Conservation (phyloP, 257 asterid species). For the Salvia hispanica region DNA sequence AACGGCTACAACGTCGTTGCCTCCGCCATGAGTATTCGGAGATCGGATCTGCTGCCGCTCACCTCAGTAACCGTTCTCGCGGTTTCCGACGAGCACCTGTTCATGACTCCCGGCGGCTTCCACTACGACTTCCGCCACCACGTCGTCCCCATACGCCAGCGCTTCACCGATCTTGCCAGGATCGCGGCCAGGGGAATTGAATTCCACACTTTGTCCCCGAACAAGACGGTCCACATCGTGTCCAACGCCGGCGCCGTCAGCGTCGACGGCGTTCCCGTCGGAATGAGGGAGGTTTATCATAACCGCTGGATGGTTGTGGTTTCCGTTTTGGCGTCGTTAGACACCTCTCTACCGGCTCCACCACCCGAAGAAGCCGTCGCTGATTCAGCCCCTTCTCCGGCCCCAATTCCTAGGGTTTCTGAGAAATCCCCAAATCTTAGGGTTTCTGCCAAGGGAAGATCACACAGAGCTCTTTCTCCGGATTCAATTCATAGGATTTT, state of each 20-base stretch:
- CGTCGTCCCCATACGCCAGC: slow-evolving; percentile 55
- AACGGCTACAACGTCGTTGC: slow-evolving; percentile 63
- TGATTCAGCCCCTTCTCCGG: slow-evolving; percentile 26
- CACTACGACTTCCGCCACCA: slow-evolving; percentile 62
- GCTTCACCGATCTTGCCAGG: slow-evolving; percentile 34
- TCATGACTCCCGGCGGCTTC: slow-evolving; percentile 51
- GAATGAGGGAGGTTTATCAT: slow-evolving; percentile 55
- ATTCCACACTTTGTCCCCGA: slow-evolving; percentile 53
- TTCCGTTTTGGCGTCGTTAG: slow-evolving; percentile 49
- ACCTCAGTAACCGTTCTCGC: slow-evolving; percentile 58
- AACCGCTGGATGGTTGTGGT: slow-evolving; percentile 68
- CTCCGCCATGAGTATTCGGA: slow-evolving; percentile 47
- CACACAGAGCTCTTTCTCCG: slow-evolving; percentile 20
- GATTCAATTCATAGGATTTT: slow-evolving; percentile 5
- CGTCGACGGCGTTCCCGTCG: slow-evolving; percentile 51
- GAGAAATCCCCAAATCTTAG: background rate
- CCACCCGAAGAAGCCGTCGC: background rate
- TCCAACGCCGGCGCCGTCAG: slow-evolving; percentile 41
- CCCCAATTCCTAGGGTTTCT: slow-evolving; percentile 4
- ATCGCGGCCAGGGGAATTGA: slow-evolving; percentile 27
- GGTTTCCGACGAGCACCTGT: slow-evolving; percentile 57
- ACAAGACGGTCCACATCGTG: slow-evolving; percentile 40
- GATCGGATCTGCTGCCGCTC: slow-evolving; percentile 48
- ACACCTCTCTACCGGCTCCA: slow-evolving; percentile 32
- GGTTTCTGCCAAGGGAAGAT: background rate